Conservation (phyloP, 78 protist species). For the Protostelium mycophagum region DNA sequence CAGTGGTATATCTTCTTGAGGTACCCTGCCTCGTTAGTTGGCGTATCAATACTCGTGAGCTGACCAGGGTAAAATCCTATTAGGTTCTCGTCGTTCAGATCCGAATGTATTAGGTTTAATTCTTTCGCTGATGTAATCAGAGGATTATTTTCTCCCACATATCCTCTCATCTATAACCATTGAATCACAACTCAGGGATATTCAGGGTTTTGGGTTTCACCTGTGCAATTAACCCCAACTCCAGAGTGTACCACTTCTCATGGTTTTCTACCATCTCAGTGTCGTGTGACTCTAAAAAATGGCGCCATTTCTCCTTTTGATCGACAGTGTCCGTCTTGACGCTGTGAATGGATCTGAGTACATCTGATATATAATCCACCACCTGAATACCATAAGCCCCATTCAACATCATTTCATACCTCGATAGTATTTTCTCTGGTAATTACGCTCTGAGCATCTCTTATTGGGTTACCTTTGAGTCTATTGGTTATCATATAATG, state of each 20-base stretch:
- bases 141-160: neutral
- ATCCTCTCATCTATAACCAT: neutral
- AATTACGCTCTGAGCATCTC: neutral
- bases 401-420: neutral
- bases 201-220: neutral
- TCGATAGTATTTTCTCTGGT: neutral
- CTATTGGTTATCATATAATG: neutral
- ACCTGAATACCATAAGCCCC: neutral
- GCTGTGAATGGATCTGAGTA: neutral
- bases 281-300: neutral
- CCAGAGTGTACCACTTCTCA: neutral
- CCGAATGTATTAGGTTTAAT: neutral
- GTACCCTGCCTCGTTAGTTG: neutral
- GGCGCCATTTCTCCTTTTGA: neutral
- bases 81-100: neutral
- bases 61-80: neutral
- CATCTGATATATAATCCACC: neutral
- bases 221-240: neutral
- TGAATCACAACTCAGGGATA: no score
- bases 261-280: neutral
- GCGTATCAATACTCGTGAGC: neutral
- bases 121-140: neutral
- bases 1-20: slow-evolving; percentile 7
- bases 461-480: neutral
- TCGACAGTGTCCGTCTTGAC: neutral